Percentiles rank a stretch among this genome's conserved stretches.
Evolutionary conservation across 2,329 filamentous ascomycete genomes (phyloP).

Genomic region (Leptographium radiaticola): DNA sequence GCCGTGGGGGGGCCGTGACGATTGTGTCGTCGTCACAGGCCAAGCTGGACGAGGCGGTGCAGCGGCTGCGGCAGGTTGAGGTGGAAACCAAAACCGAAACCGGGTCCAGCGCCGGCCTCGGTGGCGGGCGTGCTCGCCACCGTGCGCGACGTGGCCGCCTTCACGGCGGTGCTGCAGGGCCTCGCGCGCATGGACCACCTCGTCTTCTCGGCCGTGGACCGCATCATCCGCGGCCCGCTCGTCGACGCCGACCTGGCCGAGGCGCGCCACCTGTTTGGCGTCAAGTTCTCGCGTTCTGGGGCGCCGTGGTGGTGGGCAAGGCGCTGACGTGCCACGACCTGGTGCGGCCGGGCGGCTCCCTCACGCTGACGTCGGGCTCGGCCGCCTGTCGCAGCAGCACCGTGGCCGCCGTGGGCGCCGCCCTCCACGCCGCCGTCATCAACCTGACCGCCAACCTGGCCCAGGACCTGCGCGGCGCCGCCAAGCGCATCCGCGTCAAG

Average conservation of each 20-base stretch:
- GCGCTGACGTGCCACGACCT: slow-evolving; percentile 22
- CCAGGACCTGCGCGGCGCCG: slow-evolving; percentile 12
- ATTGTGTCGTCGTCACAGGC: slow-evolving; percentile 22
- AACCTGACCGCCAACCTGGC: slow-evolving; percentile 16
- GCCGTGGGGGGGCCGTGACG: slow-evolving; percentile 20
- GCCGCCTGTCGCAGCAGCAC: slow-evolving; percentile 20
- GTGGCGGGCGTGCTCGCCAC: slow-evolving; percentile 19
- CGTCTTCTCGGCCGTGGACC: slow-evolving; percentile 24
- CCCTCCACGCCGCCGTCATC: slow-evolving; percentile 18
- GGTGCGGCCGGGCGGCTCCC: slow-evolving; percentile 20
- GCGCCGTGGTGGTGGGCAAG: slow-evolving; percentile 22
- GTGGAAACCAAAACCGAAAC: slow-evolving; percentile 5
- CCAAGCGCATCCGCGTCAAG: slow-evolving; percentile 18
- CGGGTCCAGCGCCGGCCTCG: slow-evolving; percentile 1
- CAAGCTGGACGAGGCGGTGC: slow-evolving; percentile 18
- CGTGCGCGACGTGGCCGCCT: slow-evolving; percentile 21
- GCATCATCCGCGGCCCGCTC: slow-evolving; percentile 23
- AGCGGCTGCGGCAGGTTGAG: slow-evolving; percentile 12
- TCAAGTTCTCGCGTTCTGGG: slow-evolving; percentile 29
- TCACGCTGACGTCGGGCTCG: slow-evolving; percentile 23
- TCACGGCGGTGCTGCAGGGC: slow-evolving; percentile 17
- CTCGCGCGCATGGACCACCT: slow-evolving; percentile 25
- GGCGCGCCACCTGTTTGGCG: slow-evolving; percentile 22
- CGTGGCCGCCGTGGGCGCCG: slow-evolving; percentile 20
- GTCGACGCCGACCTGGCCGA: slow-evolving; percentile 20